Conservation (phyloP, 345 rosid genomes). For the Melaleuca alternifolia region DNA sequence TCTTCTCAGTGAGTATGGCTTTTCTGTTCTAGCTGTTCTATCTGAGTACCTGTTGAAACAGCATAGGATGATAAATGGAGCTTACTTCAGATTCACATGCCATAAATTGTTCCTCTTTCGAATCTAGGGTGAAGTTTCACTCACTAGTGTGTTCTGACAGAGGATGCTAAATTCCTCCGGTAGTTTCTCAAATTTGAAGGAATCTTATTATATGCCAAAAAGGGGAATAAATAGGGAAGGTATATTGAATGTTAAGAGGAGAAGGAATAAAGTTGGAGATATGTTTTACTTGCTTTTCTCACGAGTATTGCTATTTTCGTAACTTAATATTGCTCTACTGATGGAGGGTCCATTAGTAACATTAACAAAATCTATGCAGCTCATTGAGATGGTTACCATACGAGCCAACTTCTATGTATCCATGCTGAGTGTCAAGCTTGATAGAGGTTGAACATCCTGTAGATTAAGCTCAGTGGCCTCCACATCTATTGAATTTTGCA, state of each 20-base stretch:
- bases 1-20: slow-evolving; percentile 2
- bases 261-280: background rate
- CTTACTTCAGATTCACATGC: background rate
- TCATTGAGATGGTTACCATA: background rate
- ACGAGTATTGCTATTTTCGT: background rate
- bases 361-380: background rate
- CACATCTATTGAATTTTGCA: background rate
- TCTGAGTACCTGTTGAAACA: background rate
- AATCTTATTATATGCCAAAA: background rate
- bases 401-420: background rate
- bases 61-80: background rate
- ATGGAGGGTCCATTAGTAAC: background rate
- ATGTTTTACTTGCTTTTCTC: background rate
- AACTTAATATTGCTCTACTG: background rate
- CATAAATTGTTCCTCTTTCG: background rate
- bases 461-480: background rate
- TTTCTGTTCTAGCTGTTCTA: background rate
- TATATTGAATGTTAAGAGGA: background rate
- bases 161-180: background rate
- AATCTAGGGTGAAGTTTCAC: background rate
- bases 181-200: background rate
- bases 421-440: background rate
- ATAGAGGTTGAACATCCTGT: background rate
- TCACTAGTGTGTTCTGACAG: background rate
- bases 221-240: background rate